Conservation (phyloP, 805 yeast species). For the Lipomyces yamanashiensis region DNA sequence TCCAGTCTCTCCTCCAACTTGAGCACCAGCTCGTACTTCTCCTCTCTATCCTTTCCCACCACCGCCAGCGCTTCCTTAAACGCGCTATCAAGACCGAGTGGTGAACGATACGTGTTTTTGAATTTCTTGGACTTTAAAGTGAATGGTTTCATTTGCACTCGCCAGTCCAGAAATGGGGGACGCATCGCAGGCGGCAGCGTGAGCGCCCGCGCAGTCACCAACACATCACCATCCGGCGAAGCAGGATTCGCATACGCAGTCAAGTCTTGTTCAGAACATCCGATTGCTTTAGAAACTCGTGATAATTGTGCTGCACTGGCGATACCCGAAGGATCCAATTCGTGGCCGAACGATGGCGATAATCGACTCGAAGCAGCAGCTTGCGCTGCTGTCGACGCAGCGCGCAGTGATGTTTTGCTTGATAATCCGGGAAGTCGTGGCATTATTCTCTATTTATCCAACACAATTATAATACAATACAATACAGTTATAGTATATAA, state of each 20-base stretch:
- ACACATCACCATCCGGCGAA: slow-evolving; percentile 6
- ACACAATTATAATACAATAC: background rate
- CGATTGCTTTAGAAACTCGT: slow-evolving; percentile 26
- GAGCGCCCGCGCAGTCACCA: slow-evolving; percentile 23
- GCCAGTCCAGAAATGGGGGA: slow-evolving; percentile 26
- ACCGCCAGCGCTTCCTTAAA: slow-evolving; percentile 66
- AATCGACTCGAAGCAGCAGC: background rate
- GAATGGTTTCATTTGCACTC: slow-evolving; percentile 12
- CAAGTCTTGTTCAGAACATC: slow-evolving; percentile 29
- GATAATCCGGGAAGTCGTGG: slow-evolving; percentile 7
- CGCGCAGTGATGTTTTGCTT: slow-evolving; percentile 1
- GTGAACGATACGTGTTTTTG: slow-evolving; percentile 57
- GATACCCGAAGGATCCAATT: slow-evolving; percentile 5
- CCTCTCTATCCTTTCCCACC: slow-evolving; percentile 48
- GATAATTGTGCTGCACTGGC: background rate
- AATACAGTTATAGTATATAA: too few relatives aligned
- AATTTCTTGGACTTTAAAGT: slow-evolving; percentile 19
- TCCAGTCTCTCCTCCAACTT: slow-evolving; percentile 18
- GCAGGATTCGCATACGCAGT: slow-evolving; percentile 15
- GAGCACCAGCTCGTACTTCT: slow-evolving; percentile 24
- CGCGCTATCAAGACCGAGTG: slow-evolving; percentile 65
- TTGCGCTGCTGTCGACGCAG: slow-evolving; percentile 7
- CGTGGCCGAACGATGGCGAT: slow-evolving; percentile 5
- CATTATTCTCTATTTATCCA: background rate
- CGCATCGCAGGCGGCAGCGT: slow-evolving; percentile 24